Evolutionary conservation across 192 early-diverging fungal species (phyloP), one percentile per base, ranked within the genome.

Genomic region (Podochytrium sp.): DNA sequence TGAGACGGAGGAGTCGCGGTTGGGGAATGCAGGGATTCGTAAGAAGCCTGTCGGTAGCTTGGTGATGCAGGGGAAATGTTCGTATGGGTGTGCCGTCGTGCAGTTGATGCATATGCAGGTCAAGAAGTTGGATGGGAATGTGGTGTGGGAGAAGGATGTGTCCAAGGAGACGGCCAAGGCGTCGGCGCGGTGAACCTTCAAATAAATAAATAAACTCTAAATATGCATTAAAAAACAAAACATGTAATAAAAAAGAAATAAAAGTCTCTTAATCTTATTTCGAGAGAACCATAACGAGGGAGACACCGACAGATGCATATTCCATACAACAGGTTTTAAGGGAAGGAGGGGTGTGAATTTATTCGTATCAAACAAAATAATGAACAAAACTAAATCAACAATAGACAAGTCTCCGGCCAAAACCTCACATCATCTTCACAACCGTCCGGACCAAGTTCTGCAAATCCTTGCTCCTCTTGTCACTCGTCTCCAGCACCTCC

Each of bases 401-500:
- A n/a, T n/a, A n/a, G n/a, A n/a, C n/a, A n/a, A n/a, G n/a, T n/a
- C n/a, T n/a, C n/a, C n/a, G n/a, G n/a, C 61, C 1, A 63, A 18
- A 50, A 51, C 7, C 16, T 55, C 34, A 69, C 61, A 73, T 75
- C 53, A 71, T 30, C 55, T 85, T 80, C 32, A 83, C 79, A 57
- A 89, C 75, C 34, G 62, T 82, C 41, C 56, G 67, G 27, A 90
- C 86, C 34, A 89, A 67, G 14, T 61, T 66, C 71, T 90, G 87
- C 66, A 93, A 80, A 43, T 90, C 89, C 34, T 77, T 51, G 47
- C 85, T 85, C 67, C 89, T 68, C 49, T 14, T 53, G 51, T 75
- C 81, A 68, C 82, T 79, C 25, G 88, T 85, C 62, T 83, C 90
- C 58, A 93, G 77, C 2, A 93, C 92, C 64, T 93, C 91, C 53